These are phyloP conservation scores for Sugiyamaella grinbergsii DNA, from an alignment of 1,139 yeast species.

Conservation along the genomic window DNA sequence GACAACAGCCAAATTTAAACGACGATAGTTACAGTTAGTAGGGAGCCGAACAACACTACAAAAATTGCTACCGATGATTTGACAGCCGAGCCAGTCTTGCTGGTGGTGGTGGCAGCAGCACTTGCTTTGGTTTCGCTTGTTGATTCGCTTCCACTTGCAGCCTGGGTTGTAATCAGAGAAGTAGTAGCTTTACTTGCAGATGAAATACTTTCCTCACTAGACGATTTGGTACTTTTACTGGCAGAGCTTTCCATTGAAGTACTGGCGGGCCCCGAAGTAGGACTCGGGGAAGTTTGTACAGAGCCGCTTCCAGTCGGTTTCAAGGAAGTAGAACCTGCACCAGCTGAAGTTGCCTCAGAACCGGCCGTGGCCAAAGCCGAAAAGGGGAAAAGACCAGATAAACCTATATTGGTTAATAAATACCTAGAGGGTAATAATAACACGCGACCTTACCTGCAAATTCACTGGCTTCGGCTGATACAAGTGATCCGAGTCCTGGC, in stretches of 20 bases:
- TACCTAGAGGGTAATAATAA: background rate
- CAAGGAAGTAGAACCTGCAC: background rate
- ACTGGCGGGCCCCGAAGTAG: background rate
- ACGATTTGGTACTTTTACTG: too few species aligned
- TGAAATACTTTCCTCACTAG: background rate
- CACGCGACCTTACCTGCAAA: background rate
- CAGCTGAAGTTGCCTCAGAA: background rate
- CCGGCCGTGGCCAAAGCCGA: background rate
- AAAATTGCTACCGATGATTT: background rate
- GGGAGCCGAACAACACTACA: background rate
- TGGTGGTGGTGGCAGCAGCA: background rate
- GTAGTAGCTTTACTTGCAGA: background rate
- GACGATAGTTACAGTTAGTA: conserved; percentile 2
- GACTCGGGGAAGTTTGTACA: background rate
- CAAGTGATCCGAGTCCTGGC: background rate
- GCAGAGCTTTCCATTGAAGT: too few species aligned
- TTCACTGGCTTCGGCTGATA: background rate
- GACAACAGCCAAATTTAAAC: too few species aligned
- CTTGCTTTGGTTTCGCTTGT: background rate
- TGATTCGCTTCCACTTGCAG: conserved; percentile 8
- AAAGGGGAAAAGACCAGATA: background rate
- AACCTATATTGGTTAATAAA: background rate
- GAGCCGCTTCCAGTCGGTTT: too few species aligned
- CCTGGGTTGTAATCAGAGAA: background rate
- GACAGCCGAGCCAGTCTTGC: conserved; percentile 1